Base-by-base conservation (phyloP, 805 yeast species). In the Candida pseudofarinosa region DNA sequence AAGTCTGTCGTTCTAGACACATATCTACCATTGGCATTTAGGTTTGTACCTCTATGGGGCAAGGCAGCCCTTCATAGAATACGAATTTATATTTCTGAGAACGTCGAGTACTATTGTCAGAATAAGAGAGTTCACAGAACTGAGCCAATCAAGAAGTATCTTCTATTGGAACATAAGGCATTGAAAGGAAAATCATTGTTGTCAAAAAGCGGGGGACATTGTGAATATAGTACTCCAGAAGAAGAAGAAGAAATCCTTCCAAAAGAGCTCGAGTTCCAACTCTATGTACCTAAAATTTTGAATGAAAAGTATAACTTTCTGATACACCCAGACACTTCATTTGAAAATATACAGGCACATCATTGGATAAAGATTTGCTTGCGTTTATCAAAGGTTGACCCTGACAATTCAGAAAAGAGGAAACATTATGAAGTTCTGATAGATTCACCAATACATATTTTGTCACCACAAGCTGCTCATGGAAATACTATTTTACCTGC, bases 291-390 rank as follows among this genome's bases (percentile, higher is more conserved):
- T 1, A 80, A 80, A 47, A 67, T 68, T 39, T 69, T 88, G 44
- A 76, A 76, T 40, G 77, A 76, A 18, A 75, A 76, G 37, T 74
- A 72, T 41, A 72, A 68, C 44, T 57, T 57, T 36, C 44, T 50
- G 20, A 63, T 85, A 20, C 96, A 88, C 54, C 96, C 98, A 1
- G 95, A 93, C 62, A 87, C 97, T 0, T 79, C 87, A 2, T 83
- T 76, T 52, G 79, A 76, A 18, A 81, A 81, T 52, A 88, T 93
- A 48, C 90, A 88, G 64, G 76, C 93, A 4, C 91, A 87, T 55
- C 99, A 93, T 65, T 93, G 99, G 97, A 81, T 93, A 54, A 93
- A 93, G 64, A 76, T 93, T 13, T 85, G 95, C 49, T 65, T 93
- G 40, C 69, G 98, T 40, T 70, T 93, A 33, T 86, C 96, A 4